Evolutionary conservation across 495 filamentous ascomycete genomes (phyloP).

Genomic region (Clavariopsis aquatica): DNA sequence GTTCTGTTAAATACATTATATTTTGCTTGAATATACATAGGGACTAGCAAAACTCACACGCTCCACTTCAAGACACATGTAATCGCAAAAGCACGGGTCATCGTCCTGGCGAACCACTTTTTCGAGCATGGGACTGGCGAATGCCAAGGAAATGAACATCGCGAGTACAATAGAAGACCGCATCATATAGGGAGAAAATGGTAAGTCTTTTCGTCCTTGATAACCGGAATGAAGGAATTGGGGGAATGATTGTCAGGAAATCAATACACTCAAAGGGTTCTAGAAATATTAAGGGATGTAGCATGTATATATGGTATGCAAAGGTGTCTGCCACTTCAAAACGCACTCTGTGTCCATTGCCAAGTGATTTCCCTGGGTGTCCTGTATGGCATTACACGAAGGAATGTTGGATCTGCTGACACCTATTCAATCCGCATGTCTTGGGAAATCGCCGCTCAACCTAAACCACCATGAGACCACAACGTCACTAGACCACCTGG

Average conservation of each 20-base stretch:
- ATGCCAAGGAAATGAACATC: not conserved
- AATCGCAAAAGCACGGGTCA: not conserved
- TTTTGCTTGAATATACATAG: too few species aligned
- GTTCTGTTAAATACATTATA: not conserved
- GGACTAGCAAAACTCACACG: not conserved
- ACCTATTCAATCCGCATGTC: too few species aligned
- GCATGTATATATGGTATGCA: not conserved
- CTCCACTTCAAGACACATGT: not conserved
- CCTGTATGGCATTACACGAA: not conserved
- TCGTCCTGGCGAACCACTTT: not conserved
- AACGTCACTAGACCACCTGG: not conserved
- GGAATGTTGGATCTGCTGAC: not conserved
- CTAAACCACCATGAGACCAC: not conserved
- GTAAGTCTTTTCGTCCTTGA: not conserved
- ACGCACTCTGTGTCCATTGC: not conserved
- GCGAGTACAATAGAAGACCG: not conserved
- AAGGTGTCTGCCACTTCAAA: not conserved
- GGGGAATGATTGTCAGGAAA: not conserved
- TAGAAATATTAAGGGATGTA: not conserved
- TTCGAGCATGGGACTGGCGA: not conserved
- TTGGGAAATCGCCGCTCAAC: too few species aligned
- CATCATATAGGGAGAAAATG: conserved; percentile 5
- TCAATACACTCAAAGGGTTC: too few species aligned
- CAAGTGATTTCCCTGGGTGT: not conserved
- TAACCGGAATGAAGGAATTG: not conserved